These are phyloP conservation scores for Ophiostoma novo-ulmi DNA, from an alignment of 2,329 filamentous ascomycete genomes.

Conservation along the genomic window DNA sequence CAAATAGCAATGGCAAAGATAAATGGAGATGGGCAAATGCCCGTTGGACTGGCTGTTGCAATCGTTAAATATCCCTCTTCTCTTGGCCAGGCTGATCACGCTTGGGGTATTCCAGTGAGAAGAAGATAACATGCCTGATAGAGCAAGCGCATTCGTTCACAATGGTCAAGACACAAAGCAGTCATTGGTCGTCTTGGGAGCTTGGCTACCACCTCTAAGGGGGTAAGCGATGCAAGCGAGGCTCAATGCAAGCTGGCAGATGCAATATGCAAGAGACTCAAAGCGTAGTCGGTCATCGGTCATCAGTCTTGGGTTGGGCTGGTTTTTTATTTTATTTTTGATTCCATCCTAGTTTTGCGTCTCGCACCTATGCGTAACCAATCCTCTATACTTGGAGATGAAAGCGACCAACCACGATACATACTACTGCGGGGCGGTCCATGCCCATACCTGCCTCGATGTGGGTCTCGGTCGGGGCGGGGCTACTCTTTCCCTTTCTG, in stretches of 20 bases:
- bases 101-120: too few species aligned
- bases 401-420: neutral
- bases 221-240: slow-evolving; percentile 3
- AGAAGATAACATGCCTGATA: too few species aligned
- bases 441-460: neutral
- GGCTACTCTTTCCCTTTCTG: neutral
- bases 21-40: neutral
- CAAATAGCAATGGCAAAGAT: neutral
- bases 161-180: too few species aligned
- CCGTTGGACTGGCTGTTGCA: too few species aligned
- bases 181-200: too few species aligned
- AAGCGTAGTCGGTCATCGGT: neutral
- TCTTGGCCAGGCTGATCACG: neutral
- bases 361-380: neutral
- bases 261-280: slow-evolving; percentile 3
- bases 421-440: slow-evolving; percentile 4
- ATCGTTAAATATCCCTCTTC: neutral
- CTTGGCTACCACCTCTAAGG: neutral
- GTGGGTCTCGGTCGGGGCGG: slow-evolving; percentile 5
- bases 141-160: too few species aligned
- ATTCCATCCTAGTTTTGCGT: neutral
- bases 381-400: too few species aligned
- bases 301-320: neutral
- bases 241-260: neutral
- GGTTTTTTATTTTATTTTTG: neutral